These are phyloP conservation scores for Rhodotorula babjevae DNA, from an alignment of 768 basidiomycete genomes.

Conservation along the genomic window DNA sequence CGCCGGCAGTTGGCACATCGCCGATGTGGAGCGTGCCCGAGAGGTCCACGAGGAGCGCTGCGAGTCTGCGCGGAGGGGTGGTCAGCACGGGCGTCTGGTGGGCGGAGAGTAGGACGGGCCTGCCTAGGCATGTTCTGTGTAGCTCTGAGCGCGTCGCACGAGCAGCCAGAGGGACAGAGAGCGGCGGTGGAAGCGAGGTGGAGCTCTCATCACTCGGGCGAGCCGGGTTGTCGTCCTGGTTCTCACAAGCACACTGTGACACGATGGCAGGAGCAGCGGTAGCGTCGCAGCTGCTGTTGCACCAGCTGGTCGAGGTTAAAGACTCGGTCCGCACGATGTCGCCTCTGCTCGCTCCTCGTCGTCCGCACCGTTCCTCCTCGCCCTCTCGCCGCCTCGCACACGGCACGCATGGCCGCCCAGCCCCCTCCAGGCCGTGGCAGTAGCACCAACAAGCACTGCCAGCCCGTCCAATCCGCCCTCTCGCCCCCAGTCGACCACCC, in stretches of 20 bases:
- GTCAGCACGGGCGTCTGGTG: not conserved
- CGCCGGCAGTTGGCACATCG: conserved; percentile 52
- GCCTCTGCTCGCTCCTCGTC: not conserved
- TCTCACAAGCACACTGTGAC: too few species aligned
- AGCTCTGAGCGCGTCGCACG: too few species aligned
- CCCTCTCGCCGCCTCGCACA: not conserved
- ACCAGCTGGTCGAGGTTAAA: too few species aligned
- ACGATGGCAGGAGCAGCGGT: too few species aligned
- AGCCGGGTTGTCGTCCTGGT: too few species aligned
- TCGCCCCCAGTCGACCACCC: not conserved
- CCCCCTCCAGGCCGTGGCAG: not conserved
- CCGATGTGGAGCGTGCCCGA: conserved; percentile 65
- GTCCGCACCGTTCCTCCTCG: not conserved
- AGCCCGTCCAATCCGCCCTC: not conserved
- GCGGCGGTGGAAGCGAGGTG: too few species aligned
- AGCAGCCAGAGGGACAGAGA: too few species aligned
- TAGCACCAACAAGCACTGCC: not conserved
- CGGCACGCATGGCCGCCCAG: not conserved
- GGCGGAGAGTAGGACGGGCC: not conserved
- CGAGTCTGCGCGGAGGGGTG: not conserved
- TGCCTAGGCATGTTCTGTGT: not conserved
- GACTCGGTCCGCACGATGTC: too few species aligned
- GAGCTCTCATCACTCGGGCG: too few species aligned
- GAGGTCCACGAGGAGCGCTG: conserved; percentile 54
- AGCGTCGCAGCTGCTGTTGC: too few species aligned